phyloP scores from a whole-genome alignment of 805 yeast species.

The Blastobotrys terrestris region DNA sequence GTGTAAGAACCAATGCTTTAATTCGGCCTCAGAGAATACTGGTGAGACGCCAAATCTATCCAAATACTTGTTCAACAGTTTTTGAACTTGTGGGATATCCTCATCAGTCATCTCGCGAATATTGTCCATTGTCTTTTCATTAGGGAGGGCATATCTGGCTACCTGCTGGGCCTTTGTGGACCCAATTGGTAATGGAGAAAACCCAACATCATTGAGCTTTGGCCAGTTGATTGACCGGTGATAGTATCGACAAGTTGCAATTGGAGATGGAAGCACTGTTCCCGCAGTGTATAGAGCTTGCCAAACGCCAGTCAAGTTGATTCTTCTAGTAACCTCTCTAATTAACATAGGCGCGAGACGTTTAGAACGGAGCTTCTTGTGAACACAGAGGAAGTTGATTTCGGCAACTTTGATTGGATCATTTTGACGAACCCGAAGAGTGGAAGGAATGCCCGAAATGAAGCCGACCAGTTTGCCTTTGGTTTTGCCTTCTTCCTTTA shows the following conservation, averaged over 20 bases:
- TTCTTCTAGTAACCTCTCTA: slow-evolving; percentile 89
- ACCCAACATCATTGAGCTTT: slow-evolving; percentile 84
- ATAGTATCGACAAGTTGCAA: slow-evolving; percentile 79
- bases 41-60: slow-evolving; percentile 68
- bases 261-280: slow-evolving; percentile 84
- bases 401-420: slow-evolving; percentile 52
- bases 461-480: slow-evolving; percentile 82
- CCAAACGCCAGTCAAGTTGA: slow-evolving; percentile 80
- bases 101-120: slow-evolving; percentile 49
- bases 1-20: slow-evolving; percentile 77
- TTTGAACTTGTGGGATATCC: slow-evolving; percentile 62
- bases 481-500: too few species aligned
- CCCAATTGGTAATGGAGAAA: slow-evolving; percentile 68
- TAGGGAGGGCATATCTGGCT: slow-evolving; percentile 52
- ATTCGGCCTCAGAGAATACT: slow-evolving; percentile 58
- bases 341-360: slow-evolving; percentile 91
- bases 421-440: slow-evolving; percentile 52
- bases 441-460: slow-evolving; percentile 83
- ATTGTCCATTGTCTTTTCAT: slow-evolving; percentile 43
- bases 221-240: slow-evolving; percentile 94
- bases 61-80: slow-evolving; percentile 58
- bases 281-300: slow-evolving; percentile 96
- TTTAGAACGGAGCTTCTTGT: slow-evolving; percentile 87
- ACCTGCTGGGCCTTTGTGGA: slow-evolving; percentile 64
- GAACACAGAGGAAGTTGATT: slow-evolving; percentile 90